Evolutionary conservation across 768 basidiomycete species (phyloP).

Genomic region (Calocybe gangraenosa): DNA sequence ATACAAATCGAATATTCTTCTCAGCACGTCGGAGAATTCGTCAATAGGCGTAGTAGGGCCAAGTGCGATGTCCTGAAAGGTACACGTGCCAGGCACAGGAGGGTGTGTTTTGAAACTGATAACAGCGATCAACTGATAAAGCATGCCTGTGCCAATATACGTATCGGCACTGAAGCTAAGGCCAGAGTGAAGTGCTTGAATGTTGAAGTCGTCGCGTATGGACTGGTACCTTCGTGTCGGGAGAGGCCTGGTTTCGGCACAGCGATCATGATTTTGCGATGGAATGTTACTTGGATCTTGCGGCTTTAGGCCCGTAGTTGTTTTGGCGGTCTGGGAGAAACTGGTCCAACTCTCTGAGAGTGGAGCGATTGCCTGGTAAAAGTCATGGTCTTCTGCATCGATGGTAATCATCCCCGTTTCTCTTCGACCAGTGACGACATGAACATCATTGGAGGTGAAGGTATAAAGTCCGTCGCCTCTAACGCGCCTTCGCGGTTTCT

Average conservation of each 20-base stretch:
- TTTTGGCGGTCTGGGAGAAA: conserved; percentile 14
- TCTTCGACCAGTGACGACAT: conserved; percentile 34
- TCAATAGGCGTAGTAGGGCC: conserved; percentile 36
- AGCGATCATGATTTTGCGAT: background rate
- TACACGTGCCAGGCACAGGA: conserved; percentile 26
- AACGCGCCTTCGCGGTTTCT: conserved; percentile 22
- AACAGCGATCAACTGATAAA: conserved; percentile 51
- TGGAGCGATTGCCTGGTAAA: conserved; percentile 38
- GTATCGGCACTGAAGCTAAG: conserved; percentile 46
- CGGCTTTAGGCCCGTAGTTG: background rate
- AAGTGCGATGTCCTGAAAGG: conserved; percentile 38
- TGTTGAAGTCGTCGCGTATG: conserved; percentile 46
- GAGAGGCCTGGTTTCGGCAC: background rate
- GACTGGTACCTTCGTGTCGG: conserved; percentile 2
- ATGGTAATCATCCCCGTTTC: conserved; percentile 30
- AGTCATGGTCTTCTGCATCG: conserved; percentile 40
- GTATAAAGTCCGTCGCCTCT: conserved; percentile 31
- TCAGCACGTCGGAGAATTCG: conserved; percentile 41
- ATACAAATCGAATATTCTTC: conserved; percentile 42
- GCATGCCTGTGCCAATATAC: conserved; percentile 56
- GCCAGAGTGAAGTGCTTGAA: conserved; percentile 47
- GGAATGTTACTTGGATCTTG: conserved; percentile 4
- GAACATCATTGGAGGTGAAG: conserved; percentile 32
- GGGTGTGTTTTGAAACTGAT: conserved; percentile 19
- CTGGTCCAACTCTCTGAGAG: conserved; percentile 12